Conservation (phyloP, 2,329 filamentous ascomycete species). For the Alternaria tenuissima region DNA sequence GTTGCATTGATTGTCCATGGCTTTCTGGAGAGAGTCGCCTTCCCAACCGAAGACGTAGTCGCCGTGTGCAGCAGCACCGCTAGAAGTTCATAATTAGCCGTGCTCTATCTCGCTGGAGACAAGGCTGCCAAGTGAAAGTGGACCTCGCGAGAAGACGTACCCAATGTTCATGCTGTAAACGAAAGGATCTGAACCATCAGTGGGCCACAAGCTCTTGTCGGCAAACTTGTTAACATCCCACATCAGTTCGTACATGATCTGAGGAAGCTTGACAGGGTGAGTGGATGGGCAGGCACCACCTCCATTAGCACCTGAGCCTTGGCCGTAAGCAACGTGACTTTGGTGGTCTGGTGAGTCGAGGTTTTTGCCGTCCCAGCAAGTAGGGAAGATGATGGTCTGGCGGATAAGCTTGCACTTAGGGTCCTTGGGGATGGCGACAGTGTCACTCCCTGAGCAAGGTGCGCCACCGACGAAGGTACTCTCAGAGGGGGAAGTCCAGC, state of each 20-base stretch:
- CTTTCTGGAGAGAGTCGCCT: constrained; percentile 54
- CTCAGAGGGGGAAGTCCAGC: constrained; percentile 56
- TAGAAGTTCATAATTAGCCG: constrained; percentile 1
- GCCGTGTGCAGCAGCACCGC: constrained; percentile 43
- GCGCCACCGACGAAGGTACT: constrained; percentile 59
- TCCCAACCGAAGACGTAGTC: constrained; percentile 58
- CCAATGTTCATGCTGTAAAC: constrained; percentile 48
- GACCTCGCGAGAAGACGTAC: constrained; percentile 17
- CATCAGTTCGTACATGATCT: constrained; percentile 50
- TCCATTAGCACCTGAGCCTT: constrained; percentile 56
- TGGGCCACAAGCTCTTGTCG: constrained; percentile 43
- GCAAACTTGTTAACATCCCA: constrained; percentile 45
- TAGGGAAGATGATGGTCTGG: constrained; percentile 61
- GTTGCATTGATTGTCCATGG: constrained; percentile 53
- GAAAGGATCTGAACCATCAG: constrained; percentile 43
- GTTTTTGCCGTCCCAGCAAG: constrained; percentile 43
- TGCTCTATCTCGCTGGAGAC: neutral
- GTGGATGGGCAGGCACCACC: constrained; percentile 58
- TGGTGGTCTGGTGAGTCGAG: constrained; percentile 46
- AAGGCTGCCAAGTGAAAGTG: neutral
- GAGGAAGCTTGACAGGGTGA: constrained; percentile 45
- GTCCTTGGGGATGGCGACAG: constrained; percentile 59
- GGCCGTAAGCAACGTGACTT: constrained; percentile 58
- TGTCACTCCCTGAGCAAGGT: constrained; percentile 60
- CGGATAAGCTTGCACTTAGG: constrained; percentile 62